Base-by-base conservation (phyloP, 768 basidiomycete species). In the Leucocoprinus birnbaumii region DNA sequence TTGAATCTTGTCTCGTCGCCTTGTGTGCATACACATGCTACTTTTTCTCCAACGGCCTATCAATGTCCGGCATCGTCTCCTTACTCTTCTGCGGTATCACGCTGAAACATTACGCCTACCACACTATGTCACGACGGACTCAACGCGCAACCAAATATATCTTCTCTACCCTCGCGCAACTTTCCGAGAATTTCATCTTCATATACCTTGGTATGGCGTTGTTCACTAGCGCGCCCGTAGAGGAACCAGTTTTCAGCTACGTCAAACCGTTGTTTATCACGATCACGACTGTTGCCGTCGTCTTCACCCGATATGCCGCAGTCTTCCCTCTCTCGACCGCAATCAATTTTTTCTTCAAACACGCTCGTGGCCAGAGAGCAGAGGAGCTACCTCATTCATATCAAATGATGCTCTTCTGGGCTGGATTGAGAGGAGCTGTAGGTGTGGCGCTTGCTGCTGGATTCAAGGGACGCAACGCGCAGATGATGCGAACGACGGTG, bases 321-420 rank as follows among this genome's bases (percentile, higher is more conserved):
- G 95, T 98, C 16, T 98, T 98, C 78, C 96, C 96, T 1, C 80
- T 98, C 16, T 92, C 94, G 3, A 91, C 95, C 62, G 82, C 82
- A 24, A 97, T 99, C 84, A 99, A 99, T 74, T 79, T 97, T 60
- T 86, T 98, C 78, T 89, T 86, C 62, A 74, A 71, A 56, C 90
- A 95, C 57, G 86, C 83, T 2, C 84, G 92, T 1, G 94, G 94
- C 1, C 91, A 94, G 64, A 82, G 94, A 40, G 73, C 80, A 21
- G 95, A 97, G 60, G 95, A 98, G 62, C 75, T 99, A 3, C 95
- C 97, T 1, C 95, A 98, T 69, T 94, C 94, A 10, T 98, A 99
- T 65, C 95, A 98, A 63, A 96, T 98, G 92, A 97, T 98, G 94
- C 74, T 98, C 14, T 98, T 98, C 72, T 99, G 96, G 97, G 96